Base-by-base conservation (phyloP, 208 protist species). In the Acanthamoeba triangularis region DNA sequence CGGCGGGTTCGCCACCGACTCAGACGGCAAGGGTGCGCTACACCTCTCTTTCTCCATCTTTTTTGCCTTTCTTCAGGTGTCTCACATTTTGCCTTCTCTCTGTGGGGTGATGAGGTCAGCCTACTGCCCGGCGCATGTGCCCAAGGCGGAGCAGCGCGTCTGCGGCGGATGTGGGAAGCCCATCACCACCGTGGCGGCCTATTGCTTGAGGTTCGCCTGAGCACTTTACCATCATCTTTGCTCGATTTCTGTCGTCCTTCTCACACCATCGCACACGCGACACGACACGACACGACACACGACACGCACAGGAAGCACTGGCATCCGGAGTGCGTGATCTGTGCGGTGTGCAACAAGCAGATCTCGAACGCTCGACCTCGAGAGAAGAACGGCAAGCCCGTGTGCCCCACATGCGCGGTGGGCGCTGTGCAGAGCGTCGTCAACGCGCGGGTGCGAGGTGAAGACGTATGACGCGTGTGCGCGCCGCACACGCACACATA, bases 341-440 rank as follows among this genome's bases (percentile, higher is more conserved):
- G 61, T 23, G 61, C 61, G 28, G 61, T 67, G 61, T 67, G 61
- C 61, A 67, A 33, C 61, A 67, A 67, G 61, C 61, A 67, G 61
- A 67, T 67, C 16, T 67, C 61, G 25, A 67, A 67, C 61, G 61
- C 61, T 13, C 61, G 61, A 13, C 61, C 61, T 14, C 61, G 61
- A 10, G 61, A 67, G 61, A 67, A 67, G 61, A 67, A 67, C 61
- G 61, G 61, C 61, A 67, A 67, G 61, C 61, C 61, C 28, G 61
- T 67, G 61, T 67, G 61, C 61, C 61, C 61, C 25, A 33, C 61
- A 10, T 67, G 61, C 25, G 61, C 61, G 13, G 61, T 67, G 3
- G 61, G 61, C 25, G 61, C 61, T 2, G 61, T 67, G 25, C 61
- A 67, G 28, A 67, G 28, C 25, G 61, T 67, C 61, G 61, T 67